These are phyloP conservation scores for Aegilops speltoides DNA, from an alignment of 176 grass and related monocot genomes.

Conservation along the genomic window DNA sequence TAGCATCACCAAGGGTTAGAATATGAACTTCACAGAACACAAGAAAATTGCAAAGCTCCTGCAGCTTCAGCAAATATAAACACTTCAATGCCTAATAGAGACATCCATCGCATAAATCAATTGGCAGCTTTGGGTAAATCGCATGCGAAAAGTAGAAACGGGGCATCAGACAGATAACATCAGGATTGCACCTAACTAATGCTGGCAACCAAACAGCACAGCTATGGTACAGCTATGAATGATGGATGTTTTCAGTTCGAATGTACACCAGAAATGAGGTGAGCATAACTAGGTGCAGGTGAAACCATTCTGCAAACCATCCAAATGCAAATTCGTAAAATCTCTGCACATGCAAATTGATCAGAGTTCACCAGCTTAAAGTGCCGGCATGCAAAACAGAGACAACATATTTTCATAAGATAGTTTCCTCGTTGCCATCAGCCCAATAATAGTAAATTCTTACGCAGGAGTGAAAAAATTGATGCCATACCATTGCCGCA, in stretches of 20 bases:
- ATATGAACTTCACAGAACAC: conserved; percentile 30
- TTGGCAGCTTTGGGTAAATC: conserved; percentile 22
- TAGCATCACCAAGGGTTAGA: conserved; percentile 11
- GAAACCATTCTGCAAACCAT: background rate
- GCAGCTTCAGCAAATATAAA: conserved; percentile 16
- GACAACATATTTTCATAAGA: background rate
- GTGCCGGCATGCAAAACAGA: background rate
- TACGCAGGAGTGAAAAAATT: background rate
- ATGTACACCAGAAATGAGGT: background rate
- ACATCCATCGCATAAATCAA: background rate
- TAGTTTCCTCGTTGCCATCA: background rate
- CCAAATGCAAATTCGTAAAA: background rate
- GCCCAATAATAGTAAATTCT: conserved; percentile 23
- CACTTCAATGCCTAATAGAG: background rate
- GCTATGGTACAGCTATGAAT: background rate
- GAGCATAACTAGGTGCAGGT: conserved; percentile 2
- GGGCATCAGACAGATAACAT: conserved; percentile 18
- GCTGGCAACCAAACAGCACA: conserved; percentile 21
- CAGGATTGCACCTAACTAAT: conserved; percentile 22
- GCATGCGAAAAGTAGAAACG: conserved; percentile 10
- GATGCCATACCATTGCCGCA: conserved; percentile 36
- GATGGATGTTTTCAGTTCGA: background rate
- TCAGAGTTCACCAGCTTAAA: background rate
- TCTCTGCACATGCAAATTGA: background rate
- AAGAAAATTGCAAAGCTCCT: background rate